These are phyloP conservation scores for Aspergillus nanangensis DNA, from an alignment of 495 filamentous ascomycete species.

Conservation along the genomic window DNA sequence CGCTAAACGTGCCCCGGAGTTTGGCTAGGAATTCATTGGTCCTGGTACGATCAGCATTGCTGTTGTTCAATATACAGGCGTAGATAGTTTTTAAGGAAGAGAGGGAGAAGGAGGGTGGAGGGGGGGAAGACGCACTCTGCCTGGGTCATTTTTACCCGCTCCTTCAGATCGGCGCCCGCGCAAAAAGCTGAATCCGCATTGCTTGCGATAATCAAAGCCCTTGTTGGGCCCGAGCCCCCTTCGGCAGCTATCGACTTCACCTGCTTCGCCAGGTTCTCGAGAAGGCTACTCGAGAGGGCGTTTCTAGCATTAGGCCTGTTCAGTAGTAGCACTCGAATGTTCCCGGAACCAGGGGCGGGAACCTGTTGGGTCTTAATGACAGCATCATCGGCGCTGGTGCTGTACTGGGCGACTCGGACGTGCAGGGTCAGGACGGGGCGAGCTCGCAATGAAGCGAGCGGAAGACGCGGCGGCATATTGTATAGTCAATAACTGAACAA, in stretches of 20 bases:
- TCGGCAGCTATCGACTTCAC: slow-evolving; percentile 66
- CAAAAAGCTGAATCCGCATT: slow-evolving; percentile 81
- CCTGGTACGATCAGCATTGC: slow-evolving; percentile 32
- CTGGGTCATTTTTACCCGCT: slow-evolving; percentile 66
- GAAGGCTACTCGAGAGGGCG: slow-evolving; percentile 75
- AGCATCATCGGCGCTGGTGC: slow-evolving; percentile 34
- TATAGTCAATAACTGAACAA: slow-evolving; percentile 10
- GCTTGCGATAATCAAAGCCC: slow-evolving; percentile 75
- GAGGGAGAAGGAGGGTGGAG: too few relatives aligned
- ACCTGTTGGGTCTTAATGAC: slow-evolving; percentile 67
- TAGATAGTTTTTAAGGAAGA: too few relatives aligned
- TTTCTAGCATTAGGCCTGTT: slow-evolving; percentile 83
- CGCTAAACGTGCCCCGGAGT: slow-evolving; percentile 67
- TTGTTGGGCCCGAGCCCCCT: slow-evolving; percentile 58
- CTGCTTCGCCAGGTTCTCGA: slow-evolving; percentile 64
- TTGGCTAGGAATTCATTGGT: slow-evolving; percentile 68
- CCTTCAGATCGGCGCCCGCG: slow-evolving; percentile 91
- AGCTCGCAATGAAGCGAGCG: slow-evolving; percentile 18
- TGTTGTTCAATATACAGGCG: too few relatives aligned
- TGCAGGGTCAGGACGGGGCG: slow-evolving; percentile 21
- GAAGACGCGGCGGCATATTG: slow-evolving; percentile 31
- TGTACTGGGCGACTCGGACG: slow-evolving; percentile 32
- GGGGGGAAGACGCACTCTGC: slow-evolving; percentile 50
- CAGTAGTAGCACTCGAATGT: slow-evolving; percentile 82
- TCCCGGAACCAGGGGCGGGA: slow-evolving; percentile 74